Evolutionary conservation across 148 eudicot species (phyloP).

Genomic region (Chenopodium album): DNA sequence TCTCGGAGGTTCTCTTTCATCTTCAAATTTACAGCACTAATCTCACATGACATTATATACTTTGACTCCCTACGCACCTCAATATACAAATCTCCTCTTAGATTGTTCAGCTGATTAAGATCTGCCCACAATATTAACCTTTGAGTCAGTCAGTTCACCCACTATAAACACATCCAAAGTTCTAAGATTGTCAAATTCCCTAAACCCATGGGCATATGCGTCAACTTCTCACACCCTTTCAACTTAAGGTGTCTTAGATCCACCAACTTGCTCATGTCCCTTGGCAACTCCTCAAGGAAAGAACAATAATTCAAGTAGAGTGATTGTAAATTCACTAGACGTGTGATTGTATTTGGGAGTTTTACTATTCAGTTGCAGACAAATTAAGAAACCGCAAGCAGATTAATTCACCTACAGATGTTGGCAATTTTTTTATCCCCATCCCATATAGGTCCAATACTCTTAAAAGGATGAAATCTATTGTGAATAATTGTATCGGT

Average conservation of each 20-base stretch:
- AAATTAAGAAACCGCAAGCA: slow-evolving; percentile 14
- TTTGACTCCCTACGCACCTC: background rate
- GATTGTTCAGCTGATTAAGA: background rate
- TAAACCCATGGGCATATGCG: slow-evolving; percentile 15
- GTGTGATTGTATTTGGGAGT: slow-evolving; percentile 11
- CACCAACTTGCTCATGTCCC: background rate
- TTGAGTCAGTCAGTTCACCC: background rate
- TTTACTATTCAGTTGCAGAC: background rate
- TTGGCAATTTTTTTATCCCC: background rate
- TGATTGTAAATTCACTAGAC: slow-evolving; percentile 1
- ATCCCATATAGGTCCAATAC: background rate
- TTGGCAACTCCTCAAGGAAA: slow-evolving; percentile 2
- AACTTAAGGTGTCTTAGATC: slow-evolving; percentile 8
- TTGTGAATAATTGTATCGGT: too few species aligned
- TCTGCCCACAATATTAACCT: background rate
- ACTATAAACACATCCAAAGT: background rate
- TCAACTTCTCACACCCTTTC: background rate
- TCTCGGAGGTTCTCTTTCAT: background rate
- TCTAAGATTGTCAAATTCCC: background rate
- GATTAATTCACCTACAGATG: background rate
- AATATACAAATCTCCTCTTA: background rate
- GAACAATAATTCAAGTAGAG: background rate
- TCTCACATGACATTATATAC: slow-evolving; percentile 1
- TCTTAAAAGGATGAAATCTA: background rate
- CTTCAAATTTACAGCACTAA: background rate